Base-by-base conservation (phyloP, 2,329 filamentous ascomycete species). In the Aureobasidium uvarum region DNA sequence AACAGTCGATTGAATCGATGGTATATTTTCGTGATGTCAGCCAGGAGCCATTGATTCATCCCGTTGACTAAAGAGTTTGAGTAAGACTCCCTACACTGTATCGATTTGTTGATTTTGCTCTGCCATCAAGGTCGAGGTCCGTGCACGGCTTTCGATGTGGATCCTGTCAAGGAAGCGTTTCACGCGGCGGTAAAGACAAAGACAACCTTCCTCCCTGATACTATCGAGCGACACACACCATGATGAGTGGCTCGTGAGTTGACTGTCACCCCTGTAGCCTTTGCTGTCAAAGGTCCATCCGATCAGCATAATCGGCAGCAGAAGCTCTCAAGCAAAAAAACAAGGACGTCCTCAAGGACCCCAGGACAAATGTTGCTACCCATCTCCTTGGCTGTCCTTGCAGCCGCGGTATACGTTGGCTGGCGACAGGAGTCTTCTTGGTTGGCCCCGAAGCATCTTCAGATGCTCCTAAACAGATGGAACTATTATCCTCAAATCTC, bases 71-170 rank as follows among this genome's bases (percentile, higher is more conserved):
- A 5, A 48, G 11, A 48, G 23, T 18, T 16, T 48, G 45, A 48
- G 20, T 28, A n/a, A 28, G 13, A 48, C 45, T 48, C 13, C 18
- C 18, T 43, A 14, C 20, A 16, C 13, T 25, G 23, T 18, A 31
- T 43, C 5, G 41, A 20, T 10, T 36, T 36, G 33, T 36, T 31
- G 46, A 31, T 11, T 51, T 33, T 33, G 48, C 31, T 59, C 41
- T 33, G 45, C 56, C 56, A 60, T 60, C 56, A 60, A 60, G 56
- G 56, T 60, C 56, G 31, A 38, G 56, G 56, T 48, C 56, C 56
- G 56, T 46, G 56, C 56, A 46, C 33, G 16, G 7, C 39, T 41
- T n/a, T n/a, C 8, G 5, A 45, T 58, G 54, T 58, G 54, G 54
- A 33, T 56, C 54, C 38, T 38, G 33, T 43, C 54, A 33, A 14